phyloP scores from a whole-genome alignment of 2,329 filamentous ascomycete species.

The Berkeleyomyces rouxiae region DNA sequence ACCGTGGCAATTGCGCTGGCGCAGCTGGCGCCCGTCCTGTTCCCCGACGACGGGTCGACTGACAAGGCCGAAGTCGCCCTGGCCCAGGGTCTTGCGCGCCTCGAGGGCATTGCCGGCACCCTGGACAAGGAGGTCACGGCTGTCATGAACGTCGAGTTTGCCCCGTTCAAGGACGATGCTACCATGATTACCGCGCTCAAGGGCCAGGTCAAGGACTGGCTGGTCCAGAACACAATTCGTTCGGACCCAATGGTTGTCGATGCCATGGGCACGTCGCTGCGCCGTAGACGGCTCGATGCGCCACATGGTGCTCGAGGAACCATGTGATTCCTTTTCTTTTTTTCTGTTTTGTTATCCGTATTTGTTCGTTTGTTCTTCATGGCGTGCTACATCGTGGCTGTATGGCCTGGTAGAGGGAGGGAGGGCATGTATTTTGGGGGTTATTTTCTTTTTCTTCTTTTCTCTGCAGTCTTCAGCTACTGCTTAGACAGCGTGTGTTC shows the following conservation, averaged over 20 bases:
- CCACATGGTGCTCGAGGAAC: conserved; percentile 41
- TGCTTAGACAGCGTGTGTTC: not conserved
- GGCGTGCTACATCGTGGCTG: not conserved
- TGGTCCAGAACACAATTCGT: conserved; percentile 72
- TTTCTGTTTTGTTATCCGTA: not conserved
- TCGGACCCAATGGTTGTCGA: conserved; percentile 68
- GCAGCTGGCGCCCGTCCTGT: conserved; percentile 57
- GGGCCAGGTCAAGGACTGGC: conserved; percentile 64
- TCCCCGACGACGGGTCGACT: conserved; percentile 18
- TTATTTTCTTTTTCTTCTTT: not conserved
- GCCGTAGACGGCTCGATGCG: conserved; percentile 43
- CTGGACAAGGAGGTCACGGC: conserved; percentile 53
- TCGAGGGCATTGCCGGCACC: conserved; percentile 42
- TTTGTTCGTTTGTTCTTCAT: not conserved
- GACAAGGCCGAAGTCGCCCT: conserved; percentile 30
- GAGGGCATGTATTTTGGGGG: not conserved
- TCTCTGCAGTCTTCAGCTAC: not conserved
- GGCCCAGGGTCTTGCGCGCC: conserved; percentile 46
- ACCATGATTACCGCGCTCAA: conserved; percentile 36
- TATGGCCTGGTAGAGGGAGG: not conserved
- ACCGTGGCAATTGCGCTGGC: conserved; percentile 71
- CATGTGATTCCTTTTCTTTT: not conserved
- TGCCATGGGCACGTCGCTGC: conserved; percentile 53
- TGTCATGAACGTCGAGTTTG: conserved; percentile 61
- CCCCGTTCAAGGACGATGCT: conserved; percentile 62